Percentiles rank a stretch among this genome's conserved stretches.
These are phyloP conservation scores for Chlorella variabilis DNA, from an alignment of 163 green algal species.

Conservation along the genomic window DNA sequence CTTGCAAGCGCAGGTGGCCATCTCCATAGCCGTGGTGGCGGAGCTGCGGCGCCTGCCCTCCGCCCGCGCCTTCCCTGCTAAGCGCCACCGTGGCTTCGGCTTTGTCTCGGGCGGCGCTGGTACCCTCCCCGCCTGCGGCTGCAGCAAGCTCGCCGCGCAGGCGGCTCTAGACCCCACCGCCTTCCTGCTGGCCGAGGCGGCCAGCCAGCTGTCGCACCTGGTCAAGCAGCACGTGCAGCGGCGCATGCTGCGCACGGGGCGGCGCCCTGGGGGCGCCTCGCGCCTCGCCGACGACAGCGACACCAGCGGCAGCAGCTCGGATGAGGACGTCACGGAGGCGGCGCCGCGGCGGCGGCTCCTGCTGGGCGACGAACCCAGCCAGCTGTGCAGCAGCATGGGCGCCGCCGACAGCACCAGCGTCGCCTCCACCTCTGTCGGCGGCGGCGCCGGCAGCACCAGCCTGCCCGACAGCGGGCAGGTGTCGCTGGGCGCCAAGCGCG, in stretches of 20 bases:
- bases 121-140: no score
- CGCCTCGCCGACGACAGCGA: not conserved
- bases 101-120: no score
- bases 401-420: not conserved
- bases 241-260: not conserved
- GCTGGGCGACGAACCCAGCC: not conserved
- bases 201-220: conserved; percentile 13
- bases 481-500: not conserved
- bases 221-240: conserved; percentile 15
- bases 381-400: not conserved
- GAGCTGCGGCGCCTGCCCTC: not conserved
- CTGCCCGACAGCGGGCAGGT: not conserved
- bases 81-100: not conserved
- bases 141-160: not conserved
- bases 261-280: not conserved
- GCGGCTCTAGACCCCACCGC: conserved; percentile 2
- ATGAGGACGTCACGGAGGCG: not conserved
- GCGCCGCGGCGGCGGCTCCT: no score
- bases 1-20: no score
- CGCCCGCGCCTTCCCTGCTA: not conserved
- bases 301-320: not conserved
- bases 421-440: not conserved
- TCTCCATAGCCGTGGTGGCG: not conserved
- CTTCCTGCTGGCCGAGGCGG: conserved; percentile 8
- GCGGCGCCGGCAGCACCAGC: not conserved